phyloP scores from a whole-genome alignment of 2,329 filamentous ascomycete genomes.

The Fusarium penzigii region DNA sequence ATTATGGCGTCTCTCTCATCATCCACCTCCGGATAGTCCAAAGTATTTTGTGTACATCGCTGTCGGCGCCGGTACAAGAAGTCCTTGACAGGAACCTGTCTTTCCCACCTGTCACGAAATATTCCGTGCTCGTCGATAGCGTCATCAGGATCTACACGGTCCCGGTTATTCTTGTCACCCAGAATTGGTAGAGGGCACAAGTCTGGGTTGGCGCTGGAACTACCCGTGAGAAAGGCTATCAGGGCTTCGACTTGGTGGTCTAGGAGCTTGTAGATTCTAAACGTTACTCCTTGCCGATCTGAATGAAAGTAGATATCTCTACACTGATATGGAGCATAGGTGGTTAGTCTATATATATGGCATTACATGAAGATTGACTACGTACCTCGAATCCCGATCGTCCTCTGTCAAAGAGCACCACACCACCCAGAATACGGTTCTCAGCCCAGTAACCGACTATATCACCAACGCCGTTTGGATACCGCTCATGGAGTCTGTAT shows the following conservation, averaged over 20 bases:
- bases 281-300: conserved; percentile 2
- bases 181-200: conserved; percentile 4
- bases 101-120: conserved; percentile 8
- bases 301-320: conserved; percentile 9
- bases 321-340: conserved; percentile 1
- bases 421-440: conserved; percentile 8
- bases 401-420: conserved; percentile 8
- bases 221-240: conserved; percentile 3
- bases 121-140: conserved; percentile 4
- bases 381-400: conserved; percentile 8
- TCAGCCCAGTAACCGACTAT: conserved; percentile 12
- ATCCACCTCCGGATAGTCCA: conserved; percentile 4
- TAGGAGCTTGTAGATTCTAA: conserved; percentile 9
- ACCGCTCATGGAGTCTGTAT: conserved; percentile 1
- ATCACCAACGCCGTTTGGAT: conserved; percentile 8
- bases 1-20: conserved; percentile 5
- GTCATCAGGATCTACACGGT: conserved; percentile 3
- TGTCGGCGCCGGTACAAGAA: conserved; percentile 1
- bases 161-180: conserved; percentile 7
- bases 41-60: conserved; percentile 4
- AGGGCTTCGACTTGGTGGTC: conserved; percentile 3
- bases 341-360: background rate
- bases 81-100: conserved; percentile 6
- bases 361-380: background rate
- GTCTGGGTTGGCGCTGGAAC: conserved; percentile 2